Base-by-base conservation (phyloP, 2,329 filamentous ascomycete genomes). In the Neonectria coccinea region DNA sequence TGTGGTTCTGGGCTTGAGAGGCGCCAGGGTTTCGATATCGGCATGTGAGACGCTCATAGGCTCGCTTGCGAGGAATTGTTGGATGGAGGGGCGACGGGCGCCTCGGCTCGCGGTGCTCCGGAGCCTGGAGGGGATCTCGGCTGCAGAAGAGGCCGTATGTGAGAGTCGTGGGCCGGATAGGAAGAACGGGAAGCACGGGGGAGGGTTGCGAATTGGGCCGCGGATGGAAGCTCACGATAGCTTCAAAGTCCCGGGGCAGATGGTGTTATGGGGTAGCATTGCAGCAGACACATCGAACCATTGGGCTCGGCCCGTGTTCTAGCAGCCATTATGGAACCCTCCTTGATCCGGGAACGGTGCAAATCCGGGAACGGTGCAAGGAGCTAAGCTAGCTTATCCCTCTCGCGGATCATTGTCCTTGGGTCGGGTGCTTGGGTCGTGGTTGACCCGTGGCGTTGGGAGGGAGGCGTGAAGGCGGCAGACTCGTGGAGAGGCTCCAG, bases 261-360 rank as follows among this genome's bases (percentile, higher is more conserved):
- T 73, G 71, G 67, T 73, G 71, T 69, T 74, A 70, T 73, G 72
- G 67, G 69, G 72, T 73, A 70, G 47, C 47, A 68, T 53, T 50
- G 51, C 41, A 66, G 51, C 29, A 10, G 20, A 42, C n/a, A 18
- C 48, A 69, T 64, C 62, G 62, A 68, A 41, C 56, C 56, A 57
- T 44, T 62, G 58, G 62, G 62, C 52, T 65, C 62, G 58, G 62
- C 58, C 62, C 62, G 58, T 41, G 59, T 65, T 65, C 62, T 58
- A 62, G 57, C 58, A 58, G 18, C 41, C 62, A 64, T 44, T 18
- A 56, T 64, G 52, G 61, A 64, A 63, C 54, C 31, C 47, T 27
- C 47, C 22, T 60, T 20, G 20, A 22, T n/a, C 42, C 51, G 42
- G 57, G n/a, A 53, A 53, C 31, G 50, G 12, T 51, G 47, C 29